Percentiles rank a stretch among this genome's conserved stretches.
phyloP scores from a whole-genome alignment of 2,329 filamentous ascomycete genomes.

The Botrytis cinerea region DNA sequence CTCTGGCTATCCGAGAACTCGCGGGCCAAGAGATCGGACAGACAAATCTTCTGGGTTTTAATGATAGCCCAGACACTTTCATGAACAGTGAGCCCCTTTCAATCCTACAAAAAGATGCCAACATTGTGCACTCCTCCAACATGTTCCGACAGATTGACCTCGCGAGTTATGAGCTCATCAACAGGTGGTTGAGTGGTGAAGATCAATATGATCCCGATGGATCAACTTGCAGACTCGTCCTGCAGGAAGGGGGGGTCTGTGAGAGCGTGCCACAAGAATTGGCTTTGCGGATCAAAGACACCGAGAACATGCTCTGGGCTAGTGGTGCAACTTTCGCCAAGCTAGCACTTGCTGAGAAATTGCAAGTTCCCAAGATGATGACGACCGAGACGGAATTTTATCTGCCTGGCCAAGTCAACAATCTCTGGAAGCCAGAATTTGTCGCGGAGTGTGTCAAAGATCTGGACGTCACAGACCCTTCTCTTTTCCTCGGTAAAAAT shows the following conservation, averaged over 20 bases:
- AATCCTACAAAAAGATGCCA: background rate
- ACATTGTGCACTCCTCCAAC: background rate
- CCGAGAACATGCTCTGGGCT: background rate
- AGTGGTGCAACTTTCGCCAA: background rate
- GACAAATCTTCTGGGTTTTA: background rate
- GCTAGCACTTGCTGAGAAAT: background rate
- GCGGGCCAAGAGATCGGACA: background rate
- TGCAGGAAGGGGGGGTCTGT: too few species aligned
- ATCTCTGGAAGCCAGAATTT: background rate
- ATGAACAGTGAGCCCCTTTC: background rate
- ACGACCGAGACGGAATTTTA: background rate
- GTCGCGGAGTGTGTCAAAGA: background rate
- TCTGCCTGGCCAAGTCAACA: background rate
- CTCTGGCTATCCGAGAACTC: background rate
- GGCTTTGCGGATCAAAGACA: background rate
- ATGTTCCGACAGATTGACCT: background rate
- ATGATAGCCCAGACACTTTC: background rate
- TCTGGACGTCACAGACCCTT: background rate
- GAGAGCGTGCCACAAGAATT: background rate
- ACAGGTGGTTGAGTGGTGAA: background rate
- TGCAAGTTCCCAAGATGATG: background rate
- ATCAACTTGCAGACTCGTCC: background rate
- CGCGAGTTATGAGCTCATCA: background rate
- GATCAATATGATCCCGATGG: background rate
- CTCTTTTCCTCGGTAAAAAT: background rate